phyloP scores from a whole-genome alignment of 768 basidiomycete genomes.

The Suillus ampliporus region DNA sequence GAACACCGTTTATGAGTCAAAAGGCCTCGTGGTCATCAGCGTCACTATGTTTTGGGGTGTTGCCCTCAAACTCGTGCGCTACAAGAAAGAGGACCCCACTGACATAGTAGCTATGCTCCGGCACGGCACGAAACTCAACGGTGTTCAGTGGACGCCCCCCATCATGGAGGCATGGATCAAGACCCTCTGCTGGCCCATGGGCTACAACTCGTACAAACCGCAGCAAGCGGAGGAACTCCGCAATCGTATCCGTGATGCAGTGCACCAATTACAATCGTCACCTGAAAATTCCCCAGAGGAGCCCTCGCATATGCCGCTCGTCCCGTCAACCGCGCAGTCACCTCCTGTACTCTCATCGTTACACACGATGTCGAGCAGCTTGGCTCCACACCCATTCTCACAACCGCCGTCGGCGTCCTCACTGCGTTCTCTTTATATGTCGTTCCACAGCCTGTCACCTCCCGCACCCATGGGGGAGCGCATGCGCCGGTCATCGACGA shows the following conservation, averaged over 20 bases:
- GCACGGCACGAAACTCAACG: conserved; percentile 58
- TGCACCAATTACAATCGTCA: conserved; percentile 34
- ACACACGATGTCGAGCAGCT: conserved; percentile 6
- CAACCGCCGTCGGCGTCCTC: not conserved
- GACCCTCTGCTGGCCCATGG: conserved; percentile 67
- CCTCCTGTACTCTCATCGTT: not conserved
- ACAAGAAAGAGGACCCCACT: conserved; percentile 61
- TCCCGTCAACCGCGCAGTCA: not conserved
- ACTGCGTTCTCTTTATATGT: not conserved
- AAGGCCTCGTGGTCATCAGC: conserved; percentile 60
- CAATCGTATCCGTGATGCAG: conserved; percentile 59
- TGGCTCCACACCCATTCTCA: conserved; percentile 5
- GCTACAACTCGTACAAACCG: conserved; percentile 55
- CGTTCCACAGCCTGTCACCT: not conserved
- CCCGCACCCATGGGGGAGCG: conserved; percentile 9
- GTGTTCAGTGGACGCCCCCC: conserved; percentile 58
- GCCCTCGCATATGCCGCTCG: not conserved
- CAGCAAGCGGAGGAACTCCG: conserved; percentile 51
- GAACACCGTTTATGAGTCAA: conserved; percentile 63
- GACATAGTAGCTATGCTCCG: conserved; percentile 75
- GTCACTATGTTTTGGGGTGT: conserved; percentile 77
- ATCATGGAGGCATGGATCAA: conserved; percentile 63
- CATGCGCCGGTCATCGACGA: conserved; percentile 19
- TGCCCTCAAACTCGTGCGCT: conserved; percentile 74
- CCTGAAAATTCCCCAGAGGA: conserved; percentile 22